Evolutionary conservation across 2,329 filamentous ascomycete species (phyloP).

Genomic region (Alternaria metachromatica): DNA sequence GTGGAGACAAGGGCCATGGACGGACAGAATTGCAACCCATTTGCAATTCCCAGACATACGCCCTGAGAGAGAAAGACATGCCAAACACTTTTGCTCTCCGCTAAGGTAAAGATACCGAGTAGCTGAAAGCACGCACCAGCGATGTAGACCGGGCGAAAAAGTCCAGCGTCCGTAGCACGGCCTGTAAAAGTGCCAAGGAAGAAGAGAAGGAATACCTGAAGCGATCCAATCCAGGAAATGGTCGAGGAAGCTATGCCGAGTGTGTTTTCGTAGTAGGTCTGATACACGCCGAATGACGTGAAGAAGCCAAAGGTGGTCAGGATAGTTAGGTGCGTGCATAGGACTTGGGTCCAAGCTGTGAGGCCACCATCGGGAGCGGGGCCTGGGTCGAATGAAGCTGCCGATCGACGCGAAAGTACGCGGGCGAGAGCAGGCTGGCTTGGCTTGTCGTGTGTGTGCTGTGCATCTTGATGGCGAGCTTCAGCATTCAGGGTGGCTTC

Average conservation of each 20-base stretch:
- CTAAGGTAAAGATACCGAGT: constrained; percentile 41
- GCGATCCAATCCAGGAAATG: constrained; percentile 43
- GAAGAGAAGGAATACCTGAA: constrained; percentile 43
- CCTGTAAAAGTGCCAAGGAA: constrained; percentile 40
- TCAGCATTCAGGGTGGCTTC: constrained; percentile 10
- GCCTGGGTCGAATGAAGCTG: constrained; percentile 33
- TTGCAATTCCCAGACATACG: constrained; percentile 62
- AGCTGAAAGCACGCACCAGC: constrained; percentile 42
- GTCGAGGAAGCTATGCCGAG: constrained; percentile 46
- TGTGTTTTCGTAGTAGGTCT: constrained; percentile 58
- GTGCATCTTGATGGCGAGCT: neutral
- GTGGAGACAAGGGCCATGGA: constrained; percentile 60
- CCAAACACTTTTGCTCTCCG: constrained; percentile 37
- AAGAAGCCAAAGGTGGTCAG: constrained; percentile 64
- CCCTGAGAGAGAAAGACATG: constrained; percentile 57
- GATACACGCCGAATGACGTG: constrained; percentile 64
- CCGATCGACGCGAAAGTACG: constrained; percentile 32
- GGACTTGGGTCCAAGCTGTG: constrained; percentile 62
- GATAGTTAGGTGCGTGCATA: constrained; percentile 59
- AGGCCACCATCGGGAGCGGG: constrained; percentile 57
- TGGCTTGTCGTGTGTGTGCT: neutral
- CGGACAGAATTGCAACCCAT: constrained; percentile 61
- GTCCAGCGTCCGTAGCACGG: constrained; percentile 39
- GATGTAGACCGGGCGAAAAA: constrained; percentile 37
- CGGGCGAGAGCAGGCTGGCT: constrained; percentile 16